These are phyloP conservation scores for Podila epicladia DNA, from an alignment of 192 early-diverging fungal genomes.

Conservation along the genomic window DNA sequence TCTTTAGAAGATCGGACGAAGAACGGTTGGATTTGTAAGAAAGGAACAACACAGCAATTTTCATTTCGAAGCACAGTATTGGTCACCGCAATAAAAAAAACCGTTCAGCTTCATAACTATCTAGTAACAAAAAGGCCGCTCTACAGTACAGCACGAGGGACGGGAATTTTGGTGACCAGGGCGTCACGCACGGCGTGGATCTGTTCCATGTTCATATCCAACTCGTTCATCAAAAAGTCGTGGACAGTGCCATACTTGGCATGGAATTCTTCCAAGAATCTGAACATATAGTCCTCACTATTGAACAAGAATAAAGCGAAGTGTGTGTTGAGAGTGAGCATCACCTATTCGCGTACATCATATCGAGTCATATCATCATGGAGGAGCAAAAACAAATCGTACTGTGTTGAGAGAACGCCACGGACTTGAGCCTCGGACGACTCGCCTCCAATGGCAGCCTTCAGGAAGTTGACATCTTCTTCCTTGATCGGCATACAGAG, in stretches of 20 bases:
- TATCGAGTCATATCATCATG: no score
- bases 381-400: not conserved
- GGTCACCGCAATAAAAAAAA: no score
- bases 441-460: slow-evolving; percentile 28
- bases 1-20: not conserved
- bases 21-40: not conserved
- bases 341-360: not conserved
- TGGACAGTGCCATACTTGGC: slow-evolving; percentile 60
- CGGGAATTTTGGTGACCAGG: slow-evolving; percentile 54
- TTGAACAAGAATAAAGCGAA: not conserved
- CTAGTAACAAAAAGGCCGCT: not conserved
- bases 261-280: slow-evolving; percentile 52
- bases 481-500: slow-evolving; percentile 50
- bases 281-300: slow-evolving; percentile 43
- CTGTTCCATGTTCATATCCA: slow-evolving; percentile 50
- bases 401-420: slow-evolving; percentile 42
- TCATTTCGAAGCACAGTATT: no score
- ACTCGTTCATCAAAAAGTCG: slow-evolving; percentile 52
- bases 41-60: no score
- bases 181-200: slow-evolving; percentile 50
- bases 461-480: slow-evolving; percentile 46
- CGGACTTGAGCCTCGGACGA: slow-evolving; percentile 27
- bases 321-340: no score
- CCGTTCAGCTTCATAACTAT: no score
- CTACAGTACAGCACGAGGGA: slow-evolving; percentile 33